These are phyloP conservation scores for Prototheca stagnorum DNA, from an alignment of 163 green algal species.

Conservation along the genomic window DNA sequence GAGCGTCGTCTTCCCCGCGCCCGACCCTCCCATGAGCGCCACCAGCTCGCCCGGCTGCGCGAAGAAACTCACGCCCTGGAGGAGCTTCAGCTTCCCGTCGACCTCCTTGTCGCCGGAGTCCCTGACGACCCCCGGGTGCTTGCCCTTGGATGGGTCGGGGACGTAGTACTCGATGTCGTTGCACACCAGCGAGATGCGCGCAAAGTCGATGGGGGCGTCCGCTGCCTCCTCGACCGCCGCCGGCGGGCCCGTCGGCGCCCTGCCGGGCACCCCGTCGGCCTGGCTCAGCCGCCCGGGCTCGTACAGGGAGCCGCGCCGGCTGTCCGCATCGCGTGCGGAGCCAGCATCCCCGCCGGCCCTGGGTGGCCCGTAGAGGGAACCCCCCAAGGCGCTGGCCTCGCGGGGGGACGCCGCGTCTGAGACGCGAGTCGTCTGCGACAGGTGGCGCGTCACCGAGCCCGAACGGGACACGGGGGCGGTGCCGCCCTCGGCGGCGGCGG, in stretches of 20 bases:
- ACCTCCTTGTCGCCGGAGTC: constrained; percentile 9
- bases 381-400: background rate
- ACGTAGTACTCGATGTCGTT: constrained; percentile 22
- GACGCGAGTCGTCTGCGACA: background rate
- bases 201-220: constrained; percentile 24
- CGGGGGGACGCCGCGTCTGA: background rate
- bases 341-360: background rate
- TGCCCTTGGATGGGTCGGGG: constrained; percentile 16
- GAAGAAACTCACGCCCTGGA: constrained; percentile 37
- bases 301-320: background rate
- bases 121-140: constrained; percentile 10
- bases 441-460: too few species aligned
- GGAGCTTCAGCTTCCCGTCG: constrained; percentile 22
- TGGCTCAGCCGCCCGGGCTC: background rate
- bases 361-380: too few species aligned
- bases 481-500: too few species aligned
- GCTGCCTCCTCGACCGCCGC: background rate
- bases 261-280: too few species aligned
- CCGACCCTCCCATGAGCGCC: constrained; percentile 51
- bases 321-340: background rate
- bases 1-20: constrained; percentile 59
- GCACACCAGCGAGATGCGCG: constrained; percentile 26
- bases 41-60: constrained; percentile 41
- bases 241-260: too few species aligned
- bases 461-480: too few species aligned